Evolutionary conservation across 371 early-diverging fungal genomes (phyloP).

Genomic region (Lichtheimia ramosa): DNA sequence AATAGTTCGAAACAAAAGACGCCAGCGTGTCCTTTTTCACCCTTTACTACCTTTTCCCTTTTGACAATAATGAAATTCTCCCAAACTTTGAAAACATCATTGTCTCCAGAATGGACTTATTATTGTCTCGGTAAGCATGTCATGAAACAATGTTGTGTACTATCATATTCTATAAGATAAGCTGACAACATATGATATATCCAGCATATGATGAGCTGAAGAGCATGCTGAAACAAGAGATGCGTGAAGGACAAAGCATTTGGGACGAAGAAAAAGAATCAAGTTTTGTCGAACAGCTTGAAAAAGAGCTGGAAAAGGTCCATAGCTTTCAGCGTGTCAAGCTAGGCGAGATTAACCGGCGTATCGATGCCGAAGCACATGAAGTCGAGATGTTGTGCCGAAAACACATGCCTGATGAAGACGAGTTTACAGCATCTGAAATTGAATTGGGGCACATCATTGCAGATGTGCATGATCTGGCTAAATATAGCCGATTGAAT

Average conservation of each 20-base stretch:
- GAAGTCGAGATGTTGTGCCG: conserved; percentile 57
- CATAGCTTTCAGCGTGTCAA: conserved; percentile 89
- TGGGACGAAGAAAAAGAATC: conserved; percentile 81
- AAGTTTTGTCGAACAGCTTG: conserved; percentile 83
- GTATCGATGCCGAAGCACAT: conserved; percentile 73
- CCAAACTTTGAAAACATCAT: conserved; percentile 71
- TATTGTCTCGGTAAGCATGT: conserved; percentile 39
- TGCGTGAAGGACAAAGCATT: conserved; percentile 14
- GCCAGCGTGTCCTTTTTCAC: background rate
- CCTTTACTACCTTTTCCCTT: conserved; percentile 8
- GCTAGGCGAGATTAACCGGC: conserved; percentile 82
- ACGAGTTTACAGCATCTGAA: conserved; percentile 70
- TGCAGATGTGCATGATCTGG: conserved; percentile 88
- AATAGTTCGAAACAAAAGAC: too few relatives aligned
- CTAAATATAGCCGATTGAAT: conserved; percentile 94
- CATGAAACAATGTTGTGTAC: background rate
- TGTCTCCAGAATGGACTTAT: conserved; percentile 81
- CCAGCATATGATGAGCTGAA: conserved; percentile 82
- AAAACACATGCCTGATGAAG: conserved; percentile 61
- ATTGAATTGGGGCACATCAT: conserved; percentile 83
- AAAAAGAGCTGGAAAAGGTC: conserved; percentile 92
- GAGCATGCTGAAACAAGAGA: conserved; percentile 65
- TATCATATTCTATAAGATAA: background rate
- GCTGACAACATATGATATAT: background rate
- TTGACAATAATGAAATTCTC: conserved; percentile 83